These are phyloP conservation scores for Saksenaea vasiformis DNA, from an alignment of 371 early-diverging fungal genomes.

Conservation along the genomic window DNA sequence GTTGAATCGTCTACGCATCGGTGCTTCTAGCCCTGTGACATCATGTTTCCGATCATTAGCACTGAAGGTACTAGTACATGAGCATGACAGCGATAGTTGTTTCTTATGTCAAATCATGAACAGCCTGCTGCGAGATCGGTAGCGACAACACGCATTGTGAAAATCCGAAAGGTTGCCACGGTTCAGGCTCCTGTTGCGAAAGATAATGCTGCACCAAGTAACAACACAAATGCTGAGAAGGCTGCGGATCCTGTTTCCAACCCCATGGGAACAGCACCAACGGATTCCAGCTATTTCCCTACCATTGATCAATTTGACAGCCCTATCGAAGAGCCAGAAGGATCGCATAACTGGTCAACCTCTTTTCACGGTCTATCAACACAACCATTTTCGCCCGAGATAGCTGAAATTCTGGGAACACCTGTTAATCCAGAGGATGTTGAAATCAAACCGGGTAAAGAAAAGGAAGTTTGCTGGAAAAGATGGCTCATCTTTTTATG, in stretches of 20 bases:
- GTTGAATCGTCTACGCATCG: neutral
- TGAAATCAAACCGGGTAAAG: constrained; percentile 88
- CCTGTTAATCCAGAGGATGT: constrained; percentile 77
- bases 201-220: neutral
- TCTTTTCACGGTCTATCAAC: constrained; percentile 75
- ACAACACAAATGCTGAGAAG: neutral
- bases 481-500: neutral
- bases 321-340: constrained; percentile 19
- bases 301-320: constrained; percentile 21
- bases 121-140: neutral
- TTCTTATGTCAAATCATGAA: neutral
- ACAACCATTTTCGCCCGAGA: constrained; percentile 72
- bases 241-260: neutral
- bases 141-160: neutral
- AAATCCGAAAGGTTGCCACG: neutral
- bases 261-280: neutral
- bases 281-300: constrained; percentile 18
- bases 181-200: neutral
- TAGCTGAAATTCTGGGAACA: constrained; percentile 72
- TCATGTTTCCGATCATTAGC: neutral
- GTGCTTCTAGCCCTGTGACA: neutral
- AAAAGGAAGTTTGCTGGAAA: neutral
- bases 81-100: neutral
- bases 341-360: constrained; percentile 64
- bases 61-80: neutral